Evolutionary conservation across 129 eudicot species (phyloP).

Genomic region (Scalesia atractyloides): DNA sequence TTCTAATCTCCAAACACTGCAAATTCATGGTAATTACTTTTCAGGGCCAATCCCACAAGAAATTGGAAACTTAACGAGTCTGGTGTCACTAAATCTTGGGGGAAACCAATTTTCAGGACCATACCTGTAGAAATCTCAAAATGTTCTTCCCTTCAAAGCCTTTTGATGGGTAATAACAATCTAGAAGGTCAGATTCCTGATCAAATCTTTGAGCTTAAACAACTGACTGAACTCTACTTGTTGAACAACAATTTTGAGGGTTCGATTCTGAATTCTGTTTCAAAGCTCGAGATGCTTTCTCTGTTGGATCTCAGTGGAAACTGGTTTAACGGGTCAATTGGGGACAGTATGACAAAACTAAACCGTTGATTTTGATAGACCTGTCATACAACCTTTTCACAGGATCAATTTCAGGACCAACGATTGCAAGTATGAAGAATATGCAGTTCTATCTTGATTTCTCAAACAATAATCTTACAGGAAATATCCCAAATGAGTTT

Average conservation of each 20-base stretch:
- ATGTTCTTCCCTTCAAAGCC: slow-evolving; percentile 57
- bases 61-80: slow-evolving; percentile 57
- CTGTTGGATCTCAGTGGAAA: slow-evolving; percentile 64
- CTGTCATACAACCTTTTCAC: slow-evolving; percentile 62
- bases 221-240: slow-evolving; percentile 49
- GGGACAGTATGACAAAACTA: slow-evolving; percentile 46
- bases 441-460: slow-evolving; percentile 64
- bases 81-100: slow-evolving; percentile 36
- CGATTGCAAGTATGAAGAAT: slow-evolving; percentile 56
- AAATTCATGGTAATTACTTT: slow-evolving; percentile 41
- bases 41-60: slow-evolving; percentile 61
- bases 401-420: slow-evolving; percentile 52
- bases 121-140: slow-evolving; percentile 64
- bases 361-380: slow-evolving; percentile 46
- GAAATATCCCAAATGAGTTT: slow-evolving; percentile 61
- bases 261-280: slow-evolving; percentile 48
- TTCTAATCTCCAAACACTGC: slow-evolving; percentile 41
- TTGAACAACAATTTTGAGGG: slow-evolving; percentile 58
- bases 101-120: slow-evolving; percentile 59
- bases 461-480: slow-evolving; percentile 60
- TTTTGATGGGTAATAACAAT: slow-evolving; percentile 42
- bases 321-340: slow-evolving; percentile 63
- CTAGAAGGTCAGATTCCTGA: slow-evolving; percentile 72
- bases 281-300: slow-evolving; percentile 59
- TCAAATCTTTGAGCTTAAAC: slow-evolving; percentile 52